Base-by-base conservation (phyloP, 2,329 filamentous ascomycete species). In the Colletotrichum brevisporum region DNA sequence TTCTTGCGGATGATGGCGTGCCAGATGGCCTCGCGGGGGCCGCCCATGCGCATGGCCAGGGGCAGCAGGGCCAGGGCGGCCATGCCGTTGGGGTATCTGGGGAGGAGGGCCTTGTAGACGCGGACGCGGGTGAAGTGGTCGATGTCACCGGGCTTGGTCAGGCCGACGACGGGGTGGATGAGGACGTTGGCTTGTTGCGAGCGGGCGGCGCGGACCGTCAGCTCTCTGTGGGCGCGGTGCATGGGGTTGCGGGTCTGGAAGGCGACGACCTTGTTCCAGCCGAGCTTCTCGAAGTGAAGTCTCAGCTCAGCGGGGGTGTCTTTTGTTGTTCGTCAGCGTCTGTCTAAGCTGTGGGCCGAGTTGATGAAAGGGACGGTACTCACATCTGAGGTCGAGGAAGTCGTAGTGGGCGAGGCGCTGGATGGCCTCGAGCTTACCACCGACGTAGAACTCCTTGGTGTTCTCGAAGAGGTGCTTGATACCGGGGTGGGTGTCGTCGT, bases 1-100 rank as follows among this genome's bases (percentile, higher is more conserved):
- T 99, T 99, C 91, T 98, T 99, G 80, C 96, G 94, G 88, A 99
- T 99, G 78, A 99, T 97, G 78, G 96, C 96, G 87, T 99, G 96
- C 96, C 96, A 99, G 85, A 99, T 94, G 75, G 96, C 96, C 87
- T 99, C 96, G 75, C 96, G 94, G 72, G 96, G 96, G 76, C 96
- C 96, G 79, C 94, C 96, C 96, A 99, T 99, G 80, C 96, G 93
- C 96, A 99, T 99, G 77, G 96, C 96, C 73, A 99, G 89, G 68
- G 95, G 95, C 63, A 99, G 89, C 50, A 99, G 93, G 83, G 94
- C 95, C 73, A 99, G 90, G 47, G 97, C 94, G 69, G 96, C 96
- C 96, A 99, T 99, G 78, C 96, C 96, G 83, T 98, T 99, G 82
- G 96, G 96, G 85, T 99, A 99, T 79, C 96, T 91, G 75, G 95